phyloP scores from a whole-genome alignment of 176 grass and related monocot species.

The Oryza glumipatula region DNA sequence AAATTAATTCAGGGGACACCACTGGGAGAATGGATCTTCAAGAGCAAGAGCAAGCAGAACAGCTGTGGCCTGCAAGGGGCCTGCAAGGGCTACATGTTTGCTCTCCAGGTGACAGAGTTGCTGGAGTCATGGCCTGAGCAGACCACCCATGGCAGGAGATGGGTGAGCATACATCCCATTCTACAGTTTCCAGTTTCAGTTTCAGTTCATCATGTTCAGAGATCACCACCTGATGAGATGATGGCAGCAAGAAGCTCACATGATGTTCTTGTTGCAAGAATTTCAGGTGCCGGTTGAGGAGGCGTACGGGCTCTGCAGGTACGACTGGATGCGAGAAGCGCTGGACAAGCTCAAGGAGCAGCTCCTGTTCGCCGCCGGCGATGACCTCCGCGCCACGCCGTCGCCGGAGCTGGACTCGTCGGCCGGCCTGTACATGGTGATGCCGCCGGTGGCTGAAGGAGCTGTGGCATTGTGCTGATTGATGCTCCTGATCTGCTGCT shows the following conservation, averaged over 20 bases:
- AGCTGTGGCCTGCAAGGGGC: constrained; percentile 56
- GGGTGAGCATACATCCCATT: constrained; percentile 47
- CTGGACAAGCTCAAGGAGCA: constrained; percentile 58
- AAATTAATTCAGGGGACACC: constrained; percentile 43
- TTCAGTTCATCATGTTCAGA: background rate
- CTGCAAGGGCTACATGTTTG: constrained; percentile 78
- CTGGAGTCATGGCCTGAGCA: constrained; percentile 75
- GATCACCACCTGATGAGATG: background rate
- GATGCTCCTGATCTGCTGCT: background rate
- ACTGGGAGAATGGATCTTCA: constrained; percentile 73
- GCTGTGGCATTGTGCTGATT: constrained; percentile 42
- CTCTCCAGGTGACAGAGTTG: constrained; percentile 68
- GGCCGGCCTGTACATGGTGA: constrained; percentile 19
- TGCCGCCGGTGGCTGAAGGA: constrained; percentile 36
- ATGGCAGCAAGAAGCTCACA: background rate
- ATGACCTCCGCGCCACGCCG: background rate
- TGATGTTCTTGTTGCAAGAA: background rate
- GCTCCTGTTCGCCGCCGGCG: constrained; percentile 14
- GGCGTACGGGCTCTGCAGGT: constrained; percentile 58
- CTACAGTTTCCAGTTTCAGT: background rate
- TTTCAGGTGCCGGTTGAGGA: constrained; percentile 53
- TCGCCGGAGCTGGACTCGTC: constrained; percentile 10
- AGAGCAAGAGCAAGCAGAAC: constrained; percentile 71
- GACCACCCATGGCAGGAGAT: constrained; percentile 60
- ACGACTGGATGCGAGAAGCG: constrained; percentile 76